Conservation (phyloP, 176 grass and related monocot species). For the Bonia amplexicaulis region DNA sequence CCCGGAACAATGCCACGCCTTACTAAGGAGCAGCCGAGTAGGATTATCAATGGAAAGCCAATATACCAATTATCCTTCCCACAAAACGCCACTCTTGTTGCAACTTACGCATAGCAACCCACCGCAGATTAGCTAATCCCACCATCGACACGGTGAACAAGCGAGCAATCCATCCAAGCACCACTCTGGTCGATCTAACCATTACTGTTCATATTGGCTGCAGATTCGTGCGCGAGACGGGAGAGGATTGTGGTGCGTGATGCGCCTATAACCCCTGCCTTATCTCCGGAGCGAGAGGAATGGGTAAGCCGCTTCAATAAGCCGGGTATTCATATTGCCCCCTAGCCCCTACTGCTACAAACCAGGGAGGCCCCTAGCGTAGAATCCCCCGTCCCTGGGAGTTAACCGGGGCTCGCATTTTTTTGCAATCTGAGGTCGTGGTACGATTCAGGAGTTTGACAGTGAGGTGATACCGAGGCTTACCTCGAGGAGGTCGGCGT, state of each 20-base stretch:
- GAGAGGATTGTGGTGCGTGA: too few relatives aligned
- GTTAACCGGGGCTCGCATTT: not conserved
- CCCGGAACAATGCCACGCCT: not conserved
- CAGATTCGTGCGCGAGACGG: too few relatives aligned
- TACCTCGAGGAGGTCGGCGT: conserved; percentile 72
- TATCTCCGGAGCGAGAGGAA: too few relatives aligned
- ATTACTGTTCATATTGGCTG: too few relatives aligned
- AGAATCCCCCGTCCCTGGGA: not conserved
- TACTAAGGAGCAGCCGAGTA: not conserved
- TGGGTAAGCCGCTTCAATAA: too few relatives aligned
- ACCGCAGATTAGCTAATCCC: too few relatives aligned
- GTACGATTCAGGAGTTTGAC: not conserved
- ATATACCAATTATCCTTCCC: not conserved
- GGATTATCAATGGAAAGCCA: not conserved
- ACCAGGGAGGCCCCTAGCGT: not conserved
- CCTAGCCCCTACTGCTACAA: not conserved
- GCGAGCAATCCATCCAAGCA: not conserved
- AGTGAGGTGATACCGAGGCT: not conserved
- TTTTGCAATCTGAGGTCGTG: not conserved
- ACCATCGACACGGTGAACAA: not conserved
- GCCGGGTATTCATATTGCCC: too few relatives aligned
- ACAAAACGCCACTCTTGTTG: not conserved
- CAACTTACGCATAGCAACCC: not conserved
- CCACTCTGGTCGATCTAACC: too few relatives aligned
- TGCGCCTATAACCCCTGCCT: too few relatives aligned